Base-by-base conservation (phyloP, 495 filamentous ascomycete species). In the Penicillium arizonense region DNA sequence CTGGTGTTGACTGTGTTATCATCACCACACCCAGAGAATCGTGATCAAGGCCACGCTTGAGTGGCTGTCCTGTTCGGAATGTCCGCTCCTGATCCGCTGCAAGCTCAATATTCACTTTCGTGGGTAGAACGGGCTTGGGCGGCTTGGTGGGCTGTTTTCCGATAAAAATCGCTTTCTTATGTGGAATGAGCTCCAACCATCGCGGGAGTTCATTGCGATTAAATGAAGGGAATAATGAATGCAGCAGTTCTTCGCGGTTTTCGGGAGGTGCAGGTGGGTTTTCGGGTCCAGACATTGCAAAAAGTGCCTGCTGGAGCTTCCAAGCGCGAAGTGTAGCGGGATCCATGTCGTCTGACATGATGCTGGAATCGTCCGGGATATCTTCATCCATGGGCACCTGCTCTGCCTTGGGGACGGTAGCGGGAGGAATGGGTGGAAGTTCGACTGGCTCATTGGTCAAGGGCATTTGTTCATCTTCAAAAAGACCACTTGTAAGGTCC, bases 21-120 rank as follows among this genome's bases (percentile, higher is more conserved):
- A 71, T 42, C 9, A 91, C 69, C 9, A 89, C 58, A 2, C 83
- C 82, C 38, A 69, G 68, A 7, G 76, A 66, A 44, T 88, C 82
- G 2, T 78, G 73, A 28, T 88, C 84, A 30, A 73, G 66, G 12
- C 74, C 65, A 35, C 76, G 74, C 62, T 88, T 85, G 47, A 70
- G 69, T 0, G 75, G 69, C 18, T 81, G 75, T 2, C 80, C 82
- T 2, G 91, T 80, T 35, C 79, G 83, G 66, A 98, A 98, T 9
- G 77, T 70, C 53, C 87, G 86, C 56, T 91, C 86, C 58, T 94
- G 86, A 60, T 97, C 94, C 41, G 78, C 77, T 4, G 85, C 83
- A 10, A 97, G 70, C 51, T 97, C 94, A 5, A 97, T 71, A 51
- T 84, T 89, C 42, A 96, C 77, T 68, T 97, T 99, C 11, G 87